Evolutionary conservation across 1,284 basidiomycete species (phyloP).

Genomic region (Chondrostereum purpureum): DNA sequence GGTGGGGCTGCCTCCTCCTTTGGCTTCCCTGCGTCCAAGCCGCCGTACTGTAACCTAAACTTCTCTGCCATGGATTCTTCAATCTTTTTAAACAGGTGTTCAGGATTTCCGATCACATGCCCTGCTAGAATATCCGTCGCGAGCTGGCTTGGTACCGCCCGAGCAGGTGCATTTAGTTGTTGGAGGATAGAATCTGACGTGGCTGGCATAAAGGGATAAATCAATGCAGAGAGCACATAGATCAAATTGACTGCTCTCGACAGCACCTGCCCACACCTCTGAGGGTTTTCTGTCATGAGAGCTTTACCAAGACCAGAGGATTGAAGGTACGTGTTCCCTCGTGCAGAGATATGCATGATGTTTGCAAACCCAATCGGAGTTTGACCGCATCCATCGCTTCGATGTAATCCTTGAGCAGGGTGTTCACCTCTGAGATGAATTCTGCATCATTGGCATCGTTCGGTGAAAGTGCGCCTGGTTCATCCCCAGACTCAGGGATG

Average conservation of each 20-base stretch:
- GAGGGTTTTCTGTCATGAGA: slow-evolving; percentile 75
- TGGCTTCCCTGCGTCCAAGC: slow-evolving; percentile 37
- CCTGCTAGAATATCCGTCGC: slow-evolving; percentile 83
- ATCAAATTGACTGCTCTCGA: slow-evolving; percentile 91
- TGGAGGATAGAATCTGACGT: slow-evolving; percentile 77
- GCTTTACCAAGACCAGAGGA: slow-evolving; percentile 89
- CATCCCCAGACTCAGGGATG: slow-evolving; percentile 74
- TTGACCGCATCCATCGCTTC: slow-evolving; percentile 91
- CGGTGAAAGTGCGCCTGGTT: slow-evolving; percentile 58
- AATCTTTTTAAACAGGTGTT: slow-evolving; percentile 91
- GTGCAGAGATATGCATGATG: slow-evolving; percentile 86
- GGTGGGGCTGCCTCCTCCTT: slow-evolving; percentile 21
- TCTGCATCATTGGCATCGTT: slow-evolving; percentile 68
- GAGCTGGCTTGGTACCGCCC: slow-evolving; percentile 64
- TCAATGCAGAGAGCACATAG: slow-evolving; percentile 79
- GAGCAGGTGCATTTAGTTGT: slow-evolving; percentile 88
- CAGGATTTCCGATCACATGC: slow-evolving; percentile 82
- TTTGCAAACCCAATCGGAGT: slow-evolving; percentile 81
- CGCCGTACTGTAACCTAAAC: slow-evolving; percentile 82
- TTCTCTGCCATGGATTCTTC: slow-evolving; percentile 85
- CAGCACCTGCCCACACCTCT: slow-evolving; percentile 86
- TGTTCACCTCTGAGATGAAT: slow-evolving; percentile 81
- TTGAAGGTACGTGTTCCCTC: slow-evolving; percentile 95
- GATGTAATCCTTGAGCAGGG: slow-evolving; percentile 75
- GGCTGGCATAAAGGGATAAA: slow-evolving; percentile 96